Conservation (phyloP, 345 rosid genomes). For the Eucalyptus viminalis region DNA sequence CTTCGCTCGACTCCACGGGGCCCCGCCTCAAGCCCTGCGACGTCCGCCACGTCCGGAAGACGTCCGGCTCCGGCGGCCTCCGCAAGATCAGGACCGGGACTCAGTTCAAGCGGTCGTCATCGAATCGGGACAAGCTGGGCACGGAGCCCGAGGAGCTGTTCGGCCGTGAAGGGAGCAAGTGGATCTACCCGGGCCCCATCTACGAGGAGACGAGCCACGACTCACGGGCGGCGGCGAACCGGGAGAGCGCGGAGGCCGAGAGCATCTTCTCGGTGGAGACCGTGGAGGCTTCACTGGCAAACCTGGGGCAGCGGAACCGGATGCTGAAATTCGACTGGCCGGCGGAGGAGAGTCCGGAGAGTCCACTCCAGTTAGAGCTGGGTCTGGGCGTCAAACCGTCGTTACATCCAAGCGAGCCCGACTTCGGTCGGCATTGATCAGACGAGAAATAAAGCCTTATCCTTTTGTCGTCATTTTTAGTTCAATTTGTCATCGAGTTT, state of each 20-base stretch:
- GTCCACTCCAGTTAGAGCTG: neutral
- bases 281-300: neutral
- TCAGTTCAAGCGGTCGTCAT: neutral
- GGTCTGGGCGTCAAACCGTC: neutral
- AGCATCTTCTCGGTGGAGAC: neutral
- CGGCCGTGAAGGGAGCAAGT: neutral
- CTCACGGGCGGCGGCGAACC: neutral
- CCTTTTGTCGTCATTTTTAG: neutral
- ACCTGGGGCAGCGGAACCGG: neutral
- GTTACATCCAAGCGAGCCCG: neutral
- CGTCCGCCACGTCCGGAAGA: neutral
- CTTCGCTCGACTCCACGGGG: neutral
- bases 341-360: neutral
- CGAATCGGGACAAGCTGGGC: neutral
- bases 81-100: neutral
- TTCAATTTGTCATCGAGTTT: neutral
- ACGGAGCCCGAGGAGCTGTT: neutral
- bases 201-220: neutral
- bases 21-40: neutral
- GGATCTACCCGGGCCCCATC: neutral
- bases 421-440: neutral
- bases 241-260: neutral
- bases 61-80: neutral
- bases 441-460: neutral
- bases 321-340: neutral